phyloP scores from a whole-genome alignment of 202 grass and related monocot genomes.

The Hordeum pubiflorum region DNA sequence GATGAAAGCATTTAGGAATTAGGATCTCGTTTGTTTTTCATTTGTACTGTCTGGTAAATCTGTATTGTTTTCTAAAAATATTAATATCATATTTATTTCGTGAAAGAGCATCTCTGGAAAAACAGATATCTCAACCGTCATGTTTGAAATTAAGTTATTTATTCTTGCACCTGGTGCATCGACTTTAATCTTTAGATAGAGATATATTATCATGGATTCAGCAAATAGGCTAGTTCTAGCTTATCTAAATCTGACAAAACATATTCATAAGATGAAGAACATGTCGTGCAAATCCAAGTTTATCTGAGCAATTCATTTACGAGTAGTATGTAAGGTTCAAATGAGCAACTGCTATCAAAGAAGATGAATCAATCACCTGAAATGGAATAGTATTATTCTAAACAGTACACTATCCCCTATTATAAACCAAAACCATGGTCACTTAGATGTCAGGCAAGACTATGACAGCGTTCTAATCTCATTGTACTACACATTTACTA shows the following conservation, averaged over 20 bases:
- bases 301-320: background rate
- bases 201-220: background rate
- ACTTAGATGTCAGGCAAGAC: background rate
- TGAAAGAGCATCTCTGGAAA: background rate
- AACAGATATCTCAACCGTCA: background rate
- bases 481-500: conserved; percentile 3
- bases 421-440: conserved; percentile 10
- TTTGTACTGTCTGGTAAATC: no score
- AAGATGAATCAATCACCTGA: background rate
- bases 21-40: background rate
- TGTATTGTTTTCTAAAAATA: background rate
- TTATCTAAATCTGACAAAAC: background rate
- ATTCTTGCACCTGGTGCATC: background rate
- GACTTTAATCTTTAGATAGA: background rate
- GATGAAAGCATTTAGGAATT: background rate
- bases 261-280: background rate
- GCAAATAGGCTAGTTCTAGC: background rate
- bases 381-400: background rate
- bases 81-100: background rate
- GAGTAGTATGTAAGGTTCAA: background rate
- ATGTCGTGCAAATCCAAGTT: background rate
- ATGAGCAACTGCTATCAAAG: background rate
- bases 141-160: background rate
- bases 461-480: conserved; percentile 25
- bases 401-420: conserved; percentile 10